A percentile compares a stretch with the other conserved stretches of the same genome.
These are phyloP conservation scores for Mortierella sp. DNA, from an alignment of 371 early-diverging fungal species.

Conservation along the genomic window DNA sequence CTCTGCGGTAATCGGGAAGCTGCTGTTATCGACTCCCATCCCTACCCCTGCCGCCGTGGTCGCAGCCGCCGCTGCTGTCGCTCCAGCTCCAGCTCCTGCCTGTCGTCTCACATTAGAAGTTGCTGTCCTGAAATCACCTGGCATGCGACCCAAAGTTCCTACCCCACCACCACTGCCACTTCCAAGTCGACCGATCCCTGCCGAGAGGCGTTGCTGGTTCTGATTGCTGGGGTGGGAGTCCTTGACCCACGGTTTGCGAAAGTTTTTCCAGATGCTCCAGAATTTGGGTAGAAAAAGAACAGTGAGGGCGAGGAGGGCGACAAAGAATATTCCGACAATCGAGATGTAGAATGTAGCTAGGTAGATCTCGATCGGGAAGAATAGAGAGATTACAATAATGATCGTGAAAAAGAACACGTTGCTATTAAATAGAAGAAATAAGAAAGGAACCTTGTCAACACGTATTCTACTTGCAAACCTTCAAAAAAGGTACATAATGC, in stretches of 20 bases:
- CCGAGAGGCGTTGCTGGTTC: not conserved
- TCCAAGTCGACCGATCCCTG: not conserved
- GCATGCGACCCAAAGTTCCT: not conserved
- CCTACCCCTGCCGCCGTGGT: not conserved
- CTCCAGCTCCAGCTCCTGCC: too few species aligned
- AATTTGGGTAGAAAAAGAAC: not conserved
- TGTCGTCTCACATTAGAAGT: not conserved
- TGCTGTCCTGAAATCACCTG: not conserved
- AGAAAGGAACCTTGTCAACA: too few species aligned
- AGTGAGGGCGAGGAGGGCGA: not conserved
- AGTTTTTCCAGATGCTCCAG: not conserved
- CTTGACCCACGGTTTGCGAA: not conserved
- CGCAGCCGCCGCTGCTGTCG: too few species aligned
- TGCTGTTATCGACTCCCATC: not conserved
- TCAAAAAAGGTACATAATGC: not conserved
- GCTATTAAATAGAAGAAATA: not conserved
- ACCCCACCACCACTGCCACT: slow-evolving; percentile 2
- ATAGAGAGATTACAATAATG: slow-evolving; percentile 16
- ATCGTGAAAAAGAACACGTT: slow-evolving; percentile 19
- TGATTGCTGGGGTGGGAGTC: not conserved
- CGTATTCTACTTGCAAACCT: not conserved
- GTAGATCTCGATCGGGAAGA: slow-evolving; percentile 20
- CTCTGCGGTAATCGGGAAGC: not conserved
- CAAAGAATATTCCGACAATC: slow-evolving; percentile 8
- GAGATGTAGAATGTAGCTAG: slow-evolving; percentile 26